Evolutionary conservation across 2,329 filamentous ascomycete species (phyloP), one percentile per base, ranked within the genome.

Genomic region (Trichoderma sp.): DNA sequence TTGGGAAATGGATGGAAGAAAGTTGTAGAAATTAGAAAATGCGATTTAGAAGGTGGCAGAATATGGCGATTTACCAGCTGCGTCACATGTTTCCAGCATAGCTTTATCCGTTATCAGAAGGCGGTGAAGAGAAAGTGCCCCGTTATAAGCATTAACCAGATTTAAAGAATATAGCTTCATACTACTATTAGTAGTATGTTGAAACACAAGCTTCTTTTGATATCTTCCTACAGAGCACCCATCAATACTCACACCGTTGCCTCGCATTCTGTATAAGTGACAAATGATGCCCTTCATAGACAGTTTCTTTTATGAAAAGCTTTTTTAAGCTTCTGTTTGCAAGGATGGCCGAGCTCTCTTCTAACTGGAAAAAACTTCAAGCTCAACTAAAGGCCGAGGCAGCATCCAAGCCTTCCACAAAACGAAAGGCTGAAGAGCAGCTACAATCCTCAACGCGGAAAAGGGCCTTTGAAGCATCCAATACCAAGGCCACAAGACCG

Each of bases 321-420:
- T 17, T 50, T 50, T 9, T 45, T 19, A 25, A 37, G 27, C 52
- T 37, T 10, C 29, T 65, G 42, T 67, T 15, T 35, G 54, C 34
- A 54, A 69, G 13, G 35, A 80, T 80, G 79, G 77, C 78, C 42
- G 81, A 81, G 73, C 78, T 90, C 37, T 90, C 88, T 13, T 88
- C 86, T 64, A 94, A 94, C 76, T 94, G 91, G 91, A 93, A 92
- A 80, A 90, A 86, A 80, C 84, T 94, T 65, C 90, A 93, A 80
- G 85, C 86, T 71, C 85, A 84, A 73, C 80, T 88, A 72, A 83
- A 86, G 74, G 76, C 82, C 48, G 82, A 84, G 68, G 77, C 80
- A 32, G 69, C 78, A n/a, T 73, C 78, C 17, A 73, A 76, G 17
- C 68, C 78, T n/a, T 71, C 80, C 78, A 63, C 78, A 15, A 83